Conservation (phyloP, 2,329 filamentous ascomycete species). For the Apiospora koreana region DNA sequence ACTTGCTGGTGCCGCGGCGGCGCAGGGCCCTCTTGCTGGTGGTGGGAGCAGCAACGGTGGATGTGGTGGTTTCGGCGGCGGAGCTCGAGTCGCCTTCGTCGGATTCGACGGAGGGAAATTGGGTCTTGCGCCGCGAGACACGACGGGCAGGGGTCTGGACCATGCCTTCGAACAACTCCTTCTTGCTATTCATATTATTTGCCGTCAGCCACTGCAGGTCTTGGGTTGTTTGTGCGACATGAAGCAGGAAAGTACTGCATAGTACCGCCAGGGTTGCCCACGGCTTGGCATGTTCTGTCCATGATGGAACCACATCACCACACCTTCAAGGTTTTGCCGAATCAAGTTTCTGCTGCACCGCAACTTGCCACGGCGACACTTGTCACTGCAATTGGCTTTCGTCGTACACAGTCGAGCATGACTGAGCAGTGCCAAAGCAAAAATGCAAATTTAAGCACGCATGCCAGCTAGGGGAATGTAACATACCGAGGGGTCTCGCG, state of each 20-base stretch:
- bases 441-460: not conserved
- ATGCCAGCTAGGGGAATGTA: not conserved
- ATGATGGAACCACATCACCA: not conserved
- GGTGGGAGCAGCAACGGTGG: conserved; percentile 20
- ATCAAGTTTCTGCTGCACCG: not conserved
- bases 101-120: conserved; percentile 45
- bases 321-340: not conserved
- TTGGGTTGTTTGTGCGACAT: not conserved
- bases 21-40: conserved; percentile 39
- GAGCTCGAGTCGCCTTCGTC: conserved; percentile 52
- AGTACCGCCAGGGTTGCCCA: not conserved
- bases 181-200: conserved; percentile 47
- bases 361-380: not conserved
- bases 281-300: not conserved
- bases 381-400: not conserved
- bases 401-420: not conserved
- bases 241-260: not conserved
- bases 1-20: conserved; percentile 49
- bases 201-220: not conserved
- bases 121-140: conserved; percentile 52
- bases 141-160: conserved; percentile 56
- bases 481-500: conserved; percentile 29
- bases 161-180: conserved; percentile 63
- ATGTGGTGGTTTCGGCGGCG: conserved; percentile 38
- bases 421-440: not conserved